Conservation (phyloP, 441 rosid genomes). For the Viola pubescens region DNA sequence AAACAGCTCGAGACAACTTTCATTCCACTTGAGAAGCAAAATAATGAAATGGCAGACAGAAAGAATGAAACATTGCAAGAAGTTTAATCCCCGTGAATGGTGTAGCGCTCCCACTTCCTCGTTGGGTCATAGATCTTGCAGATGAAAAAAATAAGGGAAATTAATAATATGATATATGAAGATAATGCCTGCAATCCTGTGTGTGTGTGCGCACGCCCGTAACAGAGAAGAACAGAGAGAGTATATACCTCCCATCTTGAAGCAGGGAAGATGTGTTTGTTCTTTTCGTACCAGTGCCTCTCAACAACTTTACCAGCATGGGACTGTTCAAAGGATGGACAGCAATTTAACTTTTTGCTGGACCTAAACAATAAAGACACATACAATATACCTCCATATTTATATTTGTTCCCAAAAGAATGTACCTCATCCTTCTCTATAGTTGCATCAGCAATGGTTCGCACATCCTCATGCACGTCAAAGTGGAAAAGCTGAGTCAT, state of each 20-base stretch:
- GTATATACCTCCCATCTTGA: slow-evolving; percentile 84
- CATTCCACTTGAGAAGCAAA: not conserved
- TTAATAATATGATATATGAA: not conserved
- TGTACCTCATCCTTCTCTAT: slow-evolving; percentile 92
- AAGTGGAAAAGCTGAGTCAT: slow-evolving; percentile 78
- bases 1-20: not conserved
- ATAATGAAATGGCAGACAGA: not conserved
- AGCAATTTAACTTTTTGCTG: not conserved
- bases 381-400: no score
- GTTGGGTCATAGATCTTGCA: slow-evolving; percentile 81
- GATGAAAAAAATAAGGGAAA: not conserved
- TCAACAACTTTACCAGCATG: slow-evolving; percentile 98
- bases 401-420: not conserved
- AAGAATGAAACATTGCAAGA: not conserved
- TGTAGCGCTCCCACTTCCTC: slow-evolving; percentile 92
- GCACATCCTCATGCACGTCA: slow-evolving; percentile 95
- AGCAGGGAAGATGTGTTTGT: slow-evolving; percentile 95
- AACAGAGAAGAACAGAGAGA: not conserved
- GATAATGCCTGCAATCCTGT: not conserved
- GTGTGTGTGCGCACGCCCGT: not conserved
- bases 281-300: slow-evolving; percentile 98
- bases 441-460: slow-evolving; percentile 91
- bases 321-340: slow-evolving; percentile 40
- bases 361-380: no score
- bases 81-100: slow-evolving; percentile 82